Evolutionary conservation across 1,139 yeast genomes (phyloP).

Genomic region (Protomyces lactucae-debilis): DNA sequence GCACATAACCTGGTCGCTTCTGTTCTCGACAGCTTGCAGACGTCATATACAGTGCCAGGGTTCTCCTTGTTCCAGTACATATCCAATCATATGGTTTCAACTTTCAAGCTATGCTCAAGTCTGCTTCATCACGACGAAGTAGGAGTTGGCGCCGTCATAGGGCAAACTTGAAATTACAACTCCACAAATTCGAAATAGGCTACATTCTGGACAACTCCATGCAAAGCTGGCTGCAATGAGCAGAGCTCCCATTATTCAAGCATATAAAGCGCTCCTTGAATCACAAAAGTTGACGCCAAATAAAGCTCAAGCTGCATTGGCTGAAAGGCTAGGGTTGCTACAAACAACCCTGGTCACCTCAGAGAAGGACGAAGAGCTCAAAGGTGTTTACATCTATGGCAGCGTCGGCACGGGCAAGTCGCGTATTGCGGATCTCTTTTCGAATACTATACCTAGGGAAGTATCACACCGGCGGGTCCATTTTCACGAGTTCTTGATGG

Average conservation of each 20-base stretch:
- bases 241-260: conserved; percentile 2
- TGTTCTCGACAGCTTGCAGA: too few species aligned
- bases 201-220: too few species aligned
- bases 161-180: too few species aligned
- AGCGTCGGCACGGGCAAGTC: conserved; percentile 99
- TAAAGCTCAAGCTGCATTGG: conserved; percentile 8
- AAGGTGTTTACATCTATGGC: conserved; percentile 87
- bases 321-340: neutral
- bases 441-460: conserved; percentile 69
- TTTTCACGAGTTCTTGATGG: conserved; percentile 96
- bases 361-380: conserved; percentile 29
- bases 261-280: conserved; percentile 4
- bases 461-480: conserved; percentile 63
- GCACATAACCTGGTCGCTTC: too few species aligned
- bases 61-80: too few species aligned
- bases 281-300: conserved; percentile 3
- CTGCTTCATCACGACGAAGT: too few species aligned
- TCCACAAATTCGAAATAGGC: too few species aligned
- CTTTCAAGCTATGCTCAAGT: too few species aligned
- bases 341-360: neutral
- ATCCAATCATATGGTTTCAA: too few species aligned
- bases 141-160: too few species aligned
- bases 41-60: too few species aligned
- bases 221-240: neutral
- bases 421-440: conserved; percentile 94